Evolutionary conservation across 129 eudicot species (phyloP).

Genomic region (Centaurea solstitialis): DNA sequence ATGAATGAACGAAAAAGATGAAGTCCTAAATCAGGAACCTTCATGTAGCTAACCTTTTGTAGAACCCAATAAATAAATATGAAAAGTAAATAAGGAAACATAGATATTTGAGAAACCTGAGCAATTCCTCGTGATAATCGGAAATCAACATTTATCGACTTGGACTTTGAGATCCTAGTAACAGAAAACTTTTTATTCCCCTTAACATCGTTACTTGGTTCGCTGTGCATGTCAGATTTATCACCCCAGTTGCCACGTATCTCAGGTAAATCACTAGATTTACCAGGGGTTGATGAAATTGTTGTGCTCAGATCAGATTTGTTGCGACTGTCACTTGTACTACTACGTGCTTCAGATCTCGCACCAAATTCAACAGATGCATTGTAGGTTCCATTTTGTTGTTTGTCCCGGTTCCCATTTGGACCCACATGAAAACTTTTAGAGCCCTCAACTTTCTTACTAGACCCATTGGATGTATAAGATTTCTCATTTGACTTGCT

Average conservation of each 20-base stretch:
- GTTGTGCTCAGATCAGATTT: conserved; percentile 44
- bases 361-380: conserved; percentile 35
- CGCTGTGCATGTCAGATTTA: conserved; percentile 39
- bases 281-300: conserved; percentile 36
- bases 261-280: conserved; percentile 46
- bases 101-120: conserved; percentile 51
- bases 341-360: conserved; percentile 38
- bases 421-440: conserved; percentile 29
- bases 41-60: conserved; percentile 13
- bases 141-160: conserved; percentile 86
- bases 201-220: conserved; percentile 57
- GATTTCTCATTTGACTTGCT: conserved; percentile 39
- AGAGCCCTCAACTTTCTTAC: conserved; percentile 33
- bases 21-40: not conserved
- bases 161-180: conserved; percentile 80
- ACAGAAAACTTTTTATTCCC: conserved; percentile 78
- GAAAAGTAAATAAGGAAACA: conserved; percentile 4
- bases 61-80: not conserved
- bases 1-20: conserved; percentile 8
- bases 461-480: conserved; percentile 35
- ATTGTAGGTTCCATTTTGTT: conserved; percentile 38
- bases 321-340: conserved; percentile 32
- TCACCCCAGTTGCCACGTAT: conserved; percentile 37
- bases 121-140: conserved; percentile 98
- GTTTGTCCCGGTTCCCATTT: conserved; percentile 47